Conservation (phyloP, 495 filamentous ascomycete species). For the Neurospora sp. region DNA sequence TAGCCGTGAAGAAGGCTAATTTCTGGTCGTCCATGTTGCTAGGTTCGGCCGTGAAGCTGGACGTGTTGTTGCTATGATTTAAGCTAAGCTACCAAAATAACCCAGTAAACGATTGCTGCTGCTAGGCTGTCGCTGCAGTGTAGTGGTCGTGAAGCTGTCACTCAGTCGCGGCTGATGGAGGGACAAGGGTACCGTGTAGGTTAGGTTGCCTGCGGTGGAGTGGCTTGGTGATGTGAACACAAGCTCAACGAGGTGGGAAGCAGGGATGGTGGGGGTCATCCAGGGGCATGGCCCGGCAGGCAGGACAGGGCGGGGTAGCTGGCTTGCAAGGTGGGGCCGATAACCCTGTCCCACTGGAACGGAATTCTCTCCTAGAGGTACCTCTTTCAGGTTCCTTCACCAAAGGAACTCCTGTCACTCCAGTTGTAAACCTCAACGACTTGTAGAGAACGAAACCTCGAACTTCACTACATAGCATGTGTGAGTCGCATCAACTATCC, state of each 20-base stretch:
- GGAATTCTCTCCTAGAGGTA: neutral
- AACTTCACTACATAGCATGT: neutral
- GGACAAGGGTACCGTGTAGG: neutral
- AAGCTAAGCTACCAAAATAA: neutral
- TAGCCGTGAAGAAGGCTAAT: constrained; percentile 33
- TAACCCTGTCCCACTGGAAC: neutral
- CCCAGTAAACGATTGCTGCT: neutral
- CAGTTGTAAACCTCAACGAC: neutral
- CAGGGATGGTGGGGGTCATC: neutral
- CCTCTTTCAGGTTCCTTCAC: neutral
- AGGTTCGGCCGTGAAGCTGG: neutral
- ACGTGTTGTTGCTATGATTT: neutral
- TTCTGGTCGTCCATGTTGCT: constrained; percentile 16
- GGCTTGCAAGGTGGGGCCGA: neutral
- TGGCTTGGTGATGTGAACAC: neutral
- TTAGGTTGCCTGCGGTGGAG: neutral
- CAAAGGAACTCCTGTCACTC: neutral
- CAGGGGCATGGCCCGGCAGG: neutral
- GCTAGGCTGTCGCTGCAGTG: neutral
- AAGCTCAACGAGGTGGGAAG: neutral
- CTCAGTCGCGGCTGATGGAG: neutral
- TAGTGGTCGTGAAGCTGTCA: neutral
- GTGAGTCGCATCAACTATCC: neutral
- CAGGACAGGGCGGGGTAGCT: neutral
- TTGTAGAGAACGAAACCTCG: neutral